Conservation (phyloP, 2,329 filamentous ascomycete genomes). For the Pseudomassariella vexata region DNA sequence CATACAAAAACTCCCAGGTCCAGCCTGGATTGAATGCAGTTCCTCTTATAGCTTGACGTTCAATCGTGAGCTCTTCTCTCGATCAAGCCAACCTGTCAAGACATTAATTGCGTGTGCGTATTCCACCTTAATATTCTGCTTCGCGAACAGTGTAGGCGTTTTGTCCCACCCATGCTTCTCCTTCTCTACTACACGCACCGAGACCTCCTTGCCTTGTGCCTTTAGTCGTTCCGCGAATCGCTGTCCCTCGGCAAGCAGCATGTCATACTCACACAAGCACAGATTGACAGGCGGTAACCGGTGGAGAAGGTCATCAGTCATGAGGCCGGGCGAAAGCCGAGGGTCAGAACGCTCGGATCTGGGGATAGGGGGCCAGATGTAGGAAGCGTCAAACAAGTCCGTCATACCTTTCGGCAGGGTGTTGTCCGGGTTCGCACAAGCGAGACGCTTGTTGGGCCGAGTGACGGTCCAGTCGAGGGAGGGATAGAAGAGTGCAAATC, state of each 20-base stretch:
- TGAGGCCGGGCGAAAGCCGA: constrained; percentile 42
- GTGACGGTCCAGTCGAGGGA: constrained; percentile 53
- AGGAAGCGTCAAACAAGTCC: constrained; percentile 57
- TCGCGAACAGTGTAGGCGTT: constrained; percentile 36
- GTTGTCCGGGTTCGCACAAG: constrained; percentile 48
- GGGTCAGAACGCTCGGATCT: constrained; percentile 39
- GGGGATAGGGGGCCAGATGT: constrained; percentile 46
- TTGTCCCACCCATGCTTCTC: constrained; percentile 46
- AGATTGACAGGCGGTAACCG: constrained; percentile 18
- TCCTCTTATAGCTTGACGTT: neutral
- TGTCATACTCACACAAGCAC: constrained; percentile 23
- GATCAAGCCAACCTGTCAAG: constrained; percentile 34
- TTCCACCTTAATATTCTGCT: constrained; percentile 37
- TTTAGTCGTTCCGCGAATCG: constrained; percentile 15
- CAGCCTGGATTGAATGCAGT: no score
- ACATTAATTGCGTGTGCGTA: constrained; percentile 36
- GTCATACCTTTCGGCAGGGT: constrained; percentile 52
- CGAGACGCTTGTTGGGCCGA: constrained; percentile 47
- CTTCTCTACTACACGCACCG: constrained; percentile 35
- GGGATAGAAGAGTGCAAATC: constrained; percentile 56
- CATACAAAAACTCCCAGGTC: no score
- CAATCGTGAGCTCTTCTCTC: neutral
- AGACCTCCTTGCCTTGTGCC: constrained; percentile 23
- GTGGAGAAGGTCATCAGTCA: constrained; percentile 17
- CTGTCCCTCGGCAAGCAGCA: constrained; percentile 22